Base-by-base conservation (phyloP, 108 stramenopile genomes). In the Nannochloropsis granulata region DNA sequence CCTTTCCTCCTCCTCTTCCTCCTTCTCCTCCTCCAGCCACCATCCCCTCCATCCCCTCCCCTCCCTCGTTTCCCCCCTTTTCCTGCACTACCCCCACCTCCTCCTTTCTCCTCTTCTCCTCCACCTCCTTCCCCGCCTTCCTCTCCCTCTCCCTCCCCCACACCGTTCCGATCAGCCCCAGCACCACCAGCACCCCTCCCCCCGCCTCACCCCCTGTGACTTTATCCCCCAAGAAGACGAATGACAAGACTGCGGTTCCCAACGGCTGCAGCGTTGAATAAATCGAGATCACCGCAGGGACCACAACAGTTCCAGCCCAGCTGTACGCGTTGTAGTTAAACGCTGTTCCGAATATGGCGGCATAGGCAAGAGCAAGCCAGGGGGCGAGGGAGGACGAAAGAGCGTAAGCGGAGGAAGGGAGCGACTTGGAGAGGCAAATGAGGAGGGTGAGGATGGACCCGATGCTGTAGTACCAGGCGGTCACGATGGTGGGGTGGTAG, bases 251-350 rank as follows among this genome's bases (percentile, higher is more conserved):
- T 43, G 44, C 43, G 16, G 89, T 90, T 12, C 84, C 21, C 16
- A 88, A 84, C 7, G 89, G 89, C 78, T 90, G 89, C 13, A 90
- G 78, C 21, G 89, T 90, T 81, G 46, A 42, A 79, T 90, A 90
- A 26, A 88, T 82, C 44, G 88, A 85, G 24, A 79, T 85, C 0
- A 82, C 83, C 25, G 82, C 44, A 1, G 89, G 88, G 12, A 88
- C 78, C 24, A 90, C 87, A n/a, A 85, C 82, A 81, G 85, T 87
- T 11, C 88, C 85, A 19, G 84, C 86, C 87, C 87, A 90, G 25
- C 87, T 85, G 25, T 88, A 85, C 21, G 87, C 89, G 82, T 90
- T 90, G 85, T 90, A 90, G 23, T 83, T 86, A 82, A 83, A 90
- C 13, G 85, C 84, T 26, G 89, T 90, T 2, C 85, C 84, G 12